Evolutionary conservation across 257 asterid genomes (phyloP).

Genomic region (Mitragyna speciosa): DNA sequence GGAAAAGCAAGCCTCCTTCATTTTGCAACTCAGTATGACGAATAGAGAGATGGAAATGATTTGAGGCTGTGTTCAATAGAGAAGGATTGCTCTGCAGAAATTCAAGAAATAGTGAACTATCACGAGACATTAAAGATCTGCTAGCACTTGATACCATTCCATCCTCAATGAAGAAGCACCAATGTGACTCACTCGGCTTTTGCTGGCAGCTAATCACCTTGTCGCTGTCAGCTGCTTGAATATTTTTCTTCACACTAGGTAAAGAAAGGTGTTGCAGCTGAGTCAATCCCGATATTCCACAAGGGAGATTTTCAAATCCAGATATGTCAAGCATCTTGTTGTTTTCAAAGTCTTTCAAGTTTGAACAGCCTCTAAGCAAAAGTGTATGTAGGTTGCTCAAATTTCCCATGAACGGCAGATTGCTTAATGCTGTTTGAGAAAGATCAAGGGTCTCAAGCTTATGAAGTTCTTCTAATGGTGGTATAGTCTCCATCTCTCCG

Average conservation of each 20-base stretch:
- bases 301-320: conserved; percentile 10
- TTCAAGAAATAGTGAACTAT: conserved; percentile 6
- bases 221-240: not conserved
- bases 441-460: conserved; percentile 21
- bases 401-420: not conserved
- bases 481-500: not conserved
- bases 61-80: not conserved
- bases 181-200: not conserved
- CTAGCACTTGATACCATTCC: not conserved
- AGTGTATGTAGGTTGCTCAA: not conserved
- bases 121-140: not conserved
- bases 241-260: not conserved
- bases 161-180: not conserved
- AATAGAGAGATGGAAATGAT: not conserved
- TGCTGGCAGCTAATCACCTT: not conserved
- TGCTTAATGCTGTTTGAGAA: not conserved
- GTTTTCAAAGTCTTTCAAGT: not conserved
- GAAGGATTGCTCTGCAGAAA: not conserved
- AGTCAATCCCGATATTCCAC: conserved; percentile 3
- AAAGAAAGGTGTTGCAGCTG: not conserved
- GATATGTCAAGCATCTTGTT: not conserved
- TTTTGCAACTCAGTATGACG: not conserved
- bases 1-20: not conserved
- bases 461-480: not conserved
- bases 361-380: not conserved